phyloP scores from a whole-genome alignment of 2,329 filamentous ascomycete species.

The Drechslerella coelobrocha region DNA sequence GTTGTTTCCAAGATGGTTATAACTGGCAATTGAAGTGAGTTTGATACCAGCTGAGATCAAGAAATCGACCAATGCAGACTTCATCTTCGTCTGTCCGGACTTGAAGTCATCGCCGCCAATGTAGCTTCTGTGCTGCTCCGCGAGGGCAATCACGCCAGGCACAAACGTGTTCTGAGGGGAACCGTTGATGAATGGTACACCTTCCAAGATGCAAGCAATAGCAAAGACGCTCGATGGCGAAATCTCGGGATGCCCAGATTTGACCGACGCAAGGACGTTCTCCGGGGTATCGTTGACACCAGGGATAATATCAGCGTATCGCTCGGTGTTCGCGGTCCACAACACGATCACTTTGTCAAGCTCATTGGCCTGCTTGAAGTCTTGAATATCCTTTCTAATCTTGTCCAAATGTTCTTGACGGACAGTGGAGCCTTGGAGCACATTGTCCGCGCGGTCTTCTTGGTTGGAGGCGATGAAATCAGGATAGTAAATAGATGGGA shows the following conservation, averaged over 20 bases:
- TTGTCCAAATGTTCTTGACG: constrained; percentile 91
- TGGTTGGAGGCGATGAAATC: constrained; percentile 99
- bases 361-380: constrained; percentile 84
- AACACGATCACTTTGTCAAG: constrained; percentile 96
- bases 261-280: constrained; percentile 87
- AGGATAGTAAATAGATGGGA: constrained; percentile 97
- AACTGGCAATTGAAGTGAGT: constrained; percentile 96
- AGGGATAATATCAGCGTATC: constrained; percentile 83
- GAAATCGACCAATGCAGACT: constrained; percentile 97
- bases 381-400: constrained; percentile 88
- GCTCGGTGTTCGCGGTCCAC: constrained; percentile 99
- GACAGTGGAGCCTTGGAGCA: constrained; percentile 71
- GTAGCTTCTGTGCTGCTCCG: constrained; percentile 84
- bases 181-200: constrained; percentile 95
- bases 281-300: constrained; percentile 97
- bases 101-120: constrained; percentile 99
- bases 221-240: constrained; percentile 95
- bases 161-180: constrained; percentile 99
- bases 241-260: constrained; percentile 86
- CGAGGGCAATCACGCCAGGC: constrained; percentile 86
- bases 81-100: constrained; percentile 99
- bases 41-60: constrained; percentile 98
- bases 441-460: constrained; percentile 91
- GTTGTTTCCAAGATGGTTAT: constrained; percentile 99
- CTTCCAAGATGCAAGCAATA: constrained; percentile 89